Percentiles rank a stretch among this genome's conserved stretches.
Conservation (phyloP, 176 grass and related monocot species). For the Eleusine coracana region DNA sequence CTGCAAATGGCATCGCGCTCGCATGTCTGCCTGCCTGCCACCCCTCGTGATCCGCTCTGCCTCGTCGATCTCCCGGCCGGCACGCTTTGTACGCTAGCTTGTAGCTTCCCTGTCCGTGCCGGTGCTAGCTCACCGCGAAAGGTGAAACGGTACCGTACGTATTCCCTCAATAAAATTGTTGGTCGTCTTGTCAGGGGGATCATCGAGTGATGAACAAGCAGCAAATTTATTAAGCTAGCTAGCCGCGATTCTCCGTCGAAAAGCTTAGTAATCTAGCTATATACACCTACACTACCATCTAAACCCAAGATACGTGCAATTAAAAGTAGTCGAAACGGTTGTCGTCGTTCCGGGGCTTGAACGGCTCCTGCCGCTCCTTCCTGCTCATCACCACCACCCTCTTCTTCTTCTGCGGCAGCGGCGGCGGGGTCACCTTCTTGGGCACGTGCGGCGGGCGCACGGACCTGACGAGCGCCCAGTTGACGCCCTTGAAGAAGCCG, state of each 20-base stretch:
- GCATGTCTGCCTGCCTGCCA: background rate
- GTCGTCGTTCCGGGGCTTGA: constrained; percentile 39
- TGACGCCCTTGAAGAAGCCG: constrained; percentile 79
- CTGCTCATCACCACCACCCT: constrained; percentile 48
- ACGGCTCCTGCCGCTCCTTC: constrained; percentile 64
- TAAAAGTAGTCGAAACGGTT: constrained; percentile 74
- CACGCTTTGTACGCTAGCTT: background rate
- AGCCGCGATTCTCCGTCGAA: background rate
- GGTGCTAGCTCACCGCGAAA: background rate
- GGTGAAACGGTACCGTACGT: background rate
- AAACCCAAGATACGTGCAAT: background rate
- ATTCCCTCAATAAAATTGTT: background rate
- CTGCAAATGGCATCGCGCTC: background rate
- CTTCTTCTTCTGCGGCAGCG: constrained; percentile 21
- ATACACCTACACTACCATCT: background rate
- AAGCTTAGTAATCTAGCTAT: constrained; percentile 7
- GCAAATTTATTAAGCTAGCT: background rate
- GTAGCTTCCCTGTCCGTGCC: background rate
- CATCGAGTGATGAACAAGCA: background rate
- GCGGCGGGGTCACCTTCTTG: background rate
- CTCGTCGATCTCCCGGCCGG: background rate
- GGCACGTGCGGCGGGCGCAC: constrained; percentile 80
- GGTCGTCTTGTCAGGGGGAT: background rate
- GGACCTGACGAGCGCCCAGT: constrained; percentile 92
- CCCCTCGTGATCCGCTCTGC: constrained; percentile 10